Percentiles rank a stretch among this genome's conserved stretches.
Evolutionary conservation across 257 asterid species (phyloP).

Genomic region (Plantago elongata): DNA sequence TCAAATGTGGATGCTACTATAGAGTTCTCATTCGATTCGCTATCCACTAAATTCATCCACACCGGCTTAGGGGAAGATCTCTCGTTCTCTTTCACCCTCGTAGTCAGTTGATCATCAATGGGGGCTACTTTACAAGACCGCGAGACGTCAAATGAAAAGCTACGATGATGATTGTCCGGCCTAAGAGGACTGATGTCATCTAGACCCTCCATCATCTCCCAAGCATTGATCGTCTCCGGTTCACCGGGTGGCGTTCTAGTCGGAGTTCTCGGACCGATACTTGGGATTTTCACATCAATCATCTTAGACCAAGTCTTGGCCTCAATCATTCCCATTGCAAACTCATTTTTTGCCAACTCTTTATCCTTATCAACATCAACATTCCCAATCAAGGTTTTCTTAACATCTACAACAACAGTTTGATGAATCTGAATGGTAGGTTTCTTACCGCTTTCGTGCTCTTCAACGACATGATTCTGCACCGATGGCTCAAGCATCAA

Average conservation of each 20-base stretch:
- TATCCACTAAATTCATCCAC: slow-evolving; percentile 38
- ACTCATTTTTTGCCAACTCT: slow-evolving; percentile 41
- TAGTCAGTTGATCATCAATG: slow-evolving; percentile 46
- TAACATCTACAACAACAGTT: slow-evolving; percentile 15
- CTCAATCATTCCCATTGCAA: slow-evolving; percentile 69
- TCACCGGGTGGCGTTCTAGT: slow-evolving; percentile 68
- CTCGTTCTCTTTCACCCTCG: slow-evolving; percentile 34
- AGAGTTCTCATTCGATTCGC: slow-evolving; percentile 46
- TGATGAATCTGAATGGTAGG: slow-evolving; percentile 20
- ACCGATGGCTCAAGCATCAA: slow-evolving; percentile 56
- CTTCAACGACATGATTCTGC: slow-evolving; percentile 17
- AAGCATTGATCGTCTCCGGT: slow-evolving; percentile 74
- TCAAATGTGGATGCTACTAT: slow-evolving; percentile 58
- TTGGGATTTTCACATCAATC: slow-evolving; percentile 71
- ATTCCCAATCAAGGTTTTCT: slow-evolving; percentile 4
- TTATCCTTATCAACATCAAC: slow-evolving; percentile 14
- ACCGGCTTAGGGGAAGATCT: slow-evolving; percentile 32
- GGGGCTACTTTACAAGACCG: slow-evolving; percentile 13
- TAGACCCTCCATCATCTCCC: slow-evolving; percentile 92
- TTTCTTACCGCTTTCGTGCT: slow-evolving; percentile 23
- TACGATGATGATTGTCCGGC: slow-evolving; percentile 43
- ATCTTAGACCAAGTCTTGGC: slow-evolving; percentile 80
- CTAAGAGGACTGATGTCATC: slow-evolving; percentile 66
- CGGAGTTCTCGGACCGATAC: slow-evolving; percentile 58
- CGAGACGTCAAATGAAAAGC: slow-evolving; percentile 61